phyloP scores from a whole-genome alignment of 768 basidiomycete species.

The Suillus bovinus region DNA sequence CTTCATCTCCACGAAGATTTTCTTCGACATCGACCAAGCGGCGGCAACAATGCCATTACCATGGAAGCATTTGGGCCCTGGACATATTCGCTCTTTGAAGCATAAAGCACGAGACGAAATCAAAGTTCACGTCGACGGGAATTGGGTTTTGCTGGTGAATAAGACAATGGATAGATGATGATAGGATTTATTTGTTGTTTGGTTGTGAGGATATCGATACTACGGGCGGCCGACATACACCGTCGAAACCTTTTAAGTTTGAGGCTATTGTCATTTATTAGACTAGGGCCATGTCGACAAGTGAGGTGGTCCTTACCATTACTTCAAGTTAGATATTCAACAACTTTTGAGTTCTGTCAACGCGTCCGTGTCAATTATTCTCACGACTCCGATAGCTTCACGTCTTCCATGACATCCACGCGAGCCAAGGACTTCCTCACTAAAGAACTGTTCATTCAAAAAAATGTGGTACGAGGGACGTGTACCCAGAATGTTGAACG shows the following conservation, averaged over 20 bases:
- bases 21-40: neutral
- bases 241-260: neutral
- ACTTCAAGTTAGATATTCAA: no score
- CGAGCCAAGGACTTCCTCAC: conserved; percentile 42
- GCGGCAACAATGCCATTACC: neutral
- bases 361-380: neutral
- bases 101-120: no score
- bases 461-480: conserved; percentile 37
- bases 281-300: neutral
- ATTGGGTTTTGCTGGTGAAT: neutral
- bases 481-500: conserved; percentile 11
- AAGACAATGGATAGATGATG: neutral
- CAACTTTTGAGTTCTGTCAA: neutral
- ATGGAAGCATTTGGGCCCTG: neutral
- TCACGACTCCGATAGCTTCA: conserved; percentile 6
- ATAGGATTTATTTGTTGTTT: neutral
- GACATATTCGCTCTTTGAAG: no score
- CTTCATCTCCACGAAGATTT: neutral
- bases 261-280: neutral
- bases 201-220: neutral
- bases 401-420: conserved; percentile 27
- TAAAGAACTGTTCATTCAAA: conserved; percentile 46
- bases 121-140: neutral
- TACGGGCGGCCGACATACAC: conserved; percentile 2
- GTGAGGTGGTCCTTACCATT: no score